These are phyloP conservation scores for Pseudocercospora eumusae DNA, from an alignment of 2,329 filamentous ascomycete genomes.

Conservation along the genomic window DNA sequence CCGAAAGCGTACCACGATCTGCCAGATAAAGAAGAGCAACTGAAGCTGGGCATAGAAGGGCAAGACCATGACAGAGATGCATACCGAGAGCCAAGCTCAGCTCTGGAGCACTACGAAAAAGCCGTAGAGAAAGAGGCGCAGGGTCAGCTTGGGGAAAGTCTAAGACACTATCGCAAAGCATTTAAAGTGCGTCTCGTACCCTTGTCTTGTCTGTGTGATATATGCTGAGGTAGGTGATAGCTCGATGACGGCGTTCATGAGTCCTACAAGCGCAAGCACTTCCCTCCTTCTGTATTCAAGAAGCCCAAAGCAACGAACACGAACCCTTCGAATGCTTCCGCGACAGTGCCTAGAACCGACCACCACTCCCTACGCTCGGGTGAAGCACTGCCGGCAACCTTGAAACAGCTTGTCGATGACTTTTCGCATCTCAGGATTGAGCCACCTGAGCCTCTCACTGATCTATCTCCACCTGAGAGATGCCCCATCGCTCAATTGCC, in stretches of 20 bases:
- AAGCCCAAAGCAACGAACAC: constrained; percentile 47
- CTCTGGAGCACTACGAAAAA: constrained; percentile 88
- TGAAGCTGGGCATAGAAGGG: constrained; percentile 45
- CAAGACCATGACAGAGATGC: constrained; percentile 42
- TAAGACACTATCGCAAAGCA: constrained; percentile 84
- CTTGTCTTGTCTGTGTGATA: constrained; percentile 5
- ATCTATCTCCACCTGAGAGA: constrained; percentile 70
- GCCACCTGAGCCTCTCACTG: constrained; percentile 65
- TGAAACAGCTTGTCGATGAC: constrained; percentile 67
- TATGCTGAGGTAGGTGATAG: constrained; percentile 50
- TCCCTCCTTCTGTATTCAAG: constrained; percentile 9
- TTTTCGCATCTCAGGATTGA: constrained; percentile 73
- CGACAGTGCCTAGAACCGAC: constrained; percentile 56
- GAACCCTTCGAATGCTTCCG: constrained; percentile 49
- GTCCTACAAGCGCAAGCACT: constrained; percentile 64
- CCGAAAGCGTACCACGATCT: constrained; percentile 50
- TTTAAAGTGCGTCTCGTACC: constrained; percentile 65
- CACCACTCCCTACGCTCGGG: constrained; percentile 55
- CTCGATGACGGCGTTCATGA: constrained; percentile 84
- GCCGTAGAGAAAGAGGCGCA: constrained; percentile 85
- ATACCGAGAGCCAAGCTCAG: constrained; percentile 64
- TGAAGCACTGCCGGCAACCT: constrained; percentile 54
- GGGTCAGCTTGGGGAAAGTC: constrained; percentile 84
- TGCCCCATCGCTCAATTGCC: constrained; percentile 78
- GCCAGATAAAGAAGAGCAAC: constrained; percentile 49